A percentile compares a stretch with the other conserved stretches of the same genome.
Evolutionary conservation across 1,139 yeast genomes (phyloP).

Genomic region (Suhomyces yuchorum): DNA sequence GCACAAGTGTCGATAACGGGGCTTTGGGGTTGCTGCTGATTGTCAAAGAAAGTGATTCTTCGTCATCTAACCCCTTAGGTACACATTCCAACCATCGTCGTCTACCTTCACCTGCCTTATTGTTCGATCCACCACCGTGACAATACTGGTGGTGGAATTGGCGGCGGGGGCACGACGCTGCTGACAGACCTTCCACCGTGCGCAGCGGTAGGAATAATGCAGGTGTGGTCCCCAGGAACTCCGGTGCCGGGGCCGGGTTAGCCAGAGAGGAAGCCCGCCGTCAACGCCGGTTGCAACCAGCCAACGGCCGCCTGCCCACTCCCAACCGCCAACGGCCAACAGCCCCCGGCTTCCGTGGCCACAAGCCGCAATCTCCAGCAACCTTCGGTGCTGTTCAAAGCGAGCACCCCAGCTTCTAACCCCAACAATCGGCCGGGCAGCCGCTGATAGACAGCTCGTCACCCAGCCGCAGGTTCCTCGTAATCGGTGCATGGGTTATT

Average conservation of each 20-base stretch:
- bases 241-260: too few species aligned
- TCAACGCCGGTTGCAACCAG: too few species aligned
- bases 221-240: too few species aligned
- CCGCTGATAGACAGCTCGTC: too few species aligned
- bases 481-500: not conserved
- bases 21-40: not conserved
- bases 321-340: too few species aligned
- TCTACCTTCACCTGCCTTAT: constrained; percentile 11
- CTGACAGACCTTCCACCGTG: too few species aligned
- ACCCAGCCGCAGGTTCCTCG: not conserved
- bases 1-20: not conserved
- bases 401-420: not conserved
- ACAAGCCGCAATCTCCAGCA: too few species aligned
- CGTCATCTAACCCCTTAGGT: constrained; percentile 5
- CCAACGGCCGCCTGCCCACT: too few species aligned
- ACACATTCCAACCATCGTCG: constrained; percentile 8
- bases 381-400: too few species aligned
- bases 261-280: too few species aligned
- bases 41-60: not conserved
- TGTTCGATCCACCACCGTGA: not conserved
- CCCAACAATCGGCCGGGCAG: not conserved
- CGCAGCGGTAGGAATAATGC: too few species aligned
- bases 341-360: too few species aligned
- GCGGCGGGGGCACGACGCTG: not conserved
- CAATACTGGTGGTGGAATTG: not conserved